phyloP scores from a whole-genome alignment of 306 rosid genomes.

The Cucurbita argyrosperma region DNA sequence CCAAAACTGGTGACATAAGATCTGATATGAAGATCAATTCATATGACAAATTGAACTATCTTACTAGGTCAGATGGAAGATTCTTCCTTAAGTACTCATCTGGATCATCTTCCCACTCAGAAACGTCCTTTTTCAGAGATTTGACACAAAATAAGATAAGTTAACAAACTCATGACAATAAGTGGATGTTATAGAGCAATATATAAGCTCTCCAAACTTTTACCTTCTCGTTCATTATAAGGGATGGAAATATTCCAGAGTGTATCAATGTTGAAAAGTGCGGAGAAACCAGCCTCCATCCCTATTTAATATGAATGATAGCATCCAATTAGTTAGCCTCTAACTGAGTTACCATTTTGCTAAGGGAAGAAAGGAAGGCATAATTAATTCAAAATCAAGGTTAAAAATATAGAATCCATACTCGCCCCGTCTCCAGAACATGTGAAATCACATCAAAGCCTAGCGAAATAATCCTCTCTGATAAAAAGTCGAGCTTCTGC shows the following conservation, averaged over 20 bases:
- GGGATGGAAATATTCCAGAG: constrained; percentile 67
- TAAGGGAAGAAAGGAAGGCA: neutral
- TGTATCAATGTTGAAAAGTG: constrained; percentile 61
- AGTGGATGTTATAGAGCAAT: neutral
- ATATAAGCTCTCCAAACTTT: constrained; percentile 6
- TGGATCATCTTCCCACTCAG: constrained; percentile 90
- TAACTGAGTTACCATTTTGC: neutral
- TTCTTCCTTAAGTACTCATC: constrained; percentile 78
- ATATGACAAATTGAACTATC: constrained; percentile 7
- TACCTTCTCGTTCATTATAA: constrained; percentile 77
- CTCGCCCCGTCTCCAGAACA: constrained; percentile 75
- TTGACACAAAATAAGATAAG: constrained; percentile 11
- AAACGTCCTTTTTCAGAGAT: constrained; percentile 35
- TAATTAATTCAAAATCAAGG: neutral
- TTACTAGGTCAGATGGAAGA: constrained; percentile 85
- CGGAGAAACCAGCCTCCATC: constrained; percentile 86
- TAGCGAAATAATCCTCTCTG: constrained; percentile 66
- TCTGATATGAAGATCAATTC: neutral
- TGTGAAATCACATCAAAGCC: constrained; percentile 78
- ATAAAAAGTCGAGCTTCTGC: constrained; percentile 56
- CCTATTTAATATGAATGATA: constrained; percentile 29
- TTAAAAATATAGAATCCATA: constrained; percentile 17
- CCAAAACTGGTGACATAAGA: neutral
- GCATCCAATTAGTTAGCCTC: neutral
- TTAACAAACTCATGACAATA: constrained; percentile 3